These are phyloP conservation scores for Diaporthe sp. DNA, from an alignment of 2,329 filamentous ascomycete genomes.

Conservation along the genomic window DNA sequence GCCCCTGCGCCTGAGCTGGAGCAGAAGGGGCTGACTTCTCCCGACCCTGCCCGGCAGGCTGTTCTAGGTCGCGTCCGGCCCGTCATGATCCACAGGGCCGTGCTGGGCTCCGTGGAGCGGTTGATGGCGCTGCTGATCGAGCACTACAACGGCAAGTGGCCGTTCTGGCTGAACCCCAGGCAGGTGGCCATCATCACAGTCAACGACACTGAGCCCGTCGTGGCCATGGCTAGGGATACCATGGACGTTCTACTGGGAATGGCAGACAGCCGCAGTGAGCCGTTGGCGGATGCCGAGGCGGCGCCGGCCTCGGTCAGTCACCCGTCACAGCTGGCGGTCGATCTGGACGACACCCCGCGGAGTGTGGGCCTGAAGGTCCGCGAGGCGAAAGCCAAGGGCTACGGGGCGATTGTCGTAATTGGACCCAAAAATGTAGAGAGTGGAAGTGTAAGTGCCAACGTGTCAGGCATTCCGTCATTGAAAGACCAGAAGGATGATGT, in stretches of 20 bases:
- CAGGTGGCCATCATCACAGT: constrained; percentile 81
- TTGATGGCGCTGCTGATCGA: constrained; percentile 89
- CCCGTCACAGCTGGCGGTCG: constrained; percentile 73
- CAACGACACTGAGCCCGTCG: constrained; percentile 67
- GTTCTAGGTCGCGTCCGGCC: constrained; percentile 72
- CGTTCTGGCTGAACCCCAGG: constrained; percentile 88
- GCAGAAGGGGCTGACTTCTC: constrained; percentile 60
- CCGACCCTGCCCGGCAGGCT: constrained; percentile 57
- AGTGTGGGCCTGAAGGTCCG: constrained; percentile 75
- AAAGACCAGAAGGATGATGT: constrained; percentile 46
- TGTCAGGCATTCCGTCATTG: constrained; percentile 45
- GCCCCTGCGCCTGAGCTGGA: constrained; percentile 74
- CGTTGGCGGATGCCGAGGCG: constrained; percentile 45
- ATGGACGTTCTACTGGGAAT: constrained; percentile 63
- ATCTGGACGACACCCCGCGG: constrained; percentile 73
- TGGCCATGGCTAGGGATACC: constrained; percentile 59
- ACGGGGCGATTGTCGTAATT: constrained; percentile 78
- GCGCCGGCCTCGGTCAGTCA: constrained; percentile 53
- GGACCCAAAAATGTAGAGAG: constrained; percentile 73
- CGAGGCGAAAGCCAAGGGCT: constrained; percentile 77
- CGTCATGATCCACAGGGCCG: constrained; percentile 86
- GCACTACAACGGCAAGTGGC: constrained; percentile 82
- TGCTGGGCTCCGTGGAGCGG: constrained; percentile 85
- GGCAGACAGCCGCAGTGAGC: constrained; percentile 40
- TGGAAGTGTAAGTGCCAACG: constrained; percentile 63